phyloP scores from a whole-genome alignment of 1,139 yeast genomes.

The Hyphopichia pseudoburtonii region DNA sequence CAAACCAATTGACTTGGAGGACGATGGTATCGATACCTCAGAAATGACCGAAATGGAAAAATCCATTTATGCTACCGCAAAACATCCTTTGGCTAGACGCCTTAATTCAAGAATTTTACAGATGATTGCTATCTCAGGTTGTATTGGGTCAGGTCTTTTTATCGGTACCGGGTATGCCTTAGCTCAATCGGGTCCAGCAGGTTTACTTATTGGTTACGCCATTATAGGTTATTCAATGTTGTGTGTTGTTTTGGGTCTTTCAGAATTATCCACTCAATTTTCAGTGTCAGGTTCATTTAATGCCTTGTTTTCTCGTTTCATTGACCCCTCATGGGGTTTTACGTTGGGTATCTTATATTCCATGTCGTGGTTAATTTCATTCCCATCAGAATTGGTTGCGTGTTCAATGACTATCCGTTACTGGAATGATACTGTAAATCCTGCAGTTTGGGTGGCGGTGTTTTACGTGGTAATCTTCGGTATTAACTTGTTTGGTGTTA shows the following conservation, averaged over 20 bases:
- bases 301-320: constrained; percentile 55
- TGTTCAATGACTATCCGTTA: constrained; percentile 43
- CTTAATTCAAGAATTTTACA: constrained; percentile 43
- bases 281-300: constrained; percentile 65
- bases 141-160: constrained; percentile 49
- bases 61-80: constrained; percentile 37
- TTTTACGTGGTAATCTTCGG: constrained; percentile 35
- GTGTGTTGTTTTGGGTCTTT: constrained; percentile 57
- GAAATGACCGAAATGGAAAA: constrained; percentile 34
- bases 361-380: constrained; percentile 42
- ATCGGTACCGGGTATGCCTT: constrained; percentile 75
- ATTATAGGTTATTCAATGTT: constrained; percentile 46
- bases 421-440: constrained; percentile 38
- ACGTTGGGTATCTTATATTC: constrained; percentile 45
- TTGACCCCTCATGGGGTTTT: constrained; percentile 65
- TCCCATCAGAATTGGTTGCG: constrained; percentile 47
- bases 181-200: constrained; percentile 69
- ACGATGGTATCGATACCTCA: constrained; percentile 36
- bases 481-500: constrained; percentile 46
- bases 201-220: constrained; percentile 52
- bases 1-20: constrained; percentile 42
- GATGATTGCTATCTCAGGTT: constrained; percentile 46
- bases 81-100: constrained; percentile 37
- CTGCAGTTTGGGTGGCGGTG: constrained; percentile 46
- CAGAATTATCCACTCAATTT: constrained; percentile 60